A percentile compares a stretch with the other conserved stretches of the same genome.
These are phyloP conservation scores for Tubosaeta brunneosetosa DNA, from an alignment of 768 basidiomycete genomes.

Conservation along the genomic window DNA sequence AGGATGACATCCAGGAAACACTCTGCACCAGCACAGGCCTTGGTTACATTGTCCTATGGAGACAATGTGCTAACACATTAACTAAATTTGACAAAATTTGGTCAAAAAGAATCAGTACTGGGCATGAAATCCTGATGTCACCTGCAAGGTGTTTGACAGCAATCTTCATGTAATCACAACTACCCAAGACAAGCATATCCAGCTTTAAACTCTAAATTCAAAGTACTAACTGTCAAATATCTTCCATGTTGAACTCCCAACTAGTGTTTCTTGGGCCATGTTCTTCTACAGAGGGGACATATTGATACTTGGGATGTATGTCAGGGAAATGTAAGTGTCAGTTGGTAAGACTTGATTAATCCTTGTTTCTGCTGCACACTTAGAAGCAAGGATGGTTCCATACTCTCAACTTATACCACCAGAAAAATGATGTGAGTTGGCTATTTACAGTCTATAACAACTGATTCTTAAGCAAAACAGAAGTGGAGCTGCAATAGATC, in stretches of 20 bases:
- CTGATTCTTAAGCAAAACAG: too few species aligned
- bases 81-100: conserved; percentile 3
- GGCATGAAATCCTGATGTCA: conserved; percentile 8
- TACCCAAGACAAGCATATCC: not conserved
- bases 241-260: not conserved
- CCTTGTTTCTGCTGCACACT: not conserved
- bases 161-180: not conserved
- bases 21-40: conserved; percentile 7
- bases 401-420: not conserved
- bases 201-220: not conserved
- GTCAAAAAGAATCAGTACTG: not conserved
- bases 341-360: not conserved
- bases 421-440: not conserved
- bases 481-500: not conserved
- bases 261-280: not conserved
- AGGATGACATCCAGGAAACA: not conserved
- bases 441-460: too few species aligned
- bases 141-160: not conserved
- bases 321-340: not conserved
- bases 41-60: conserved; percentile 5
- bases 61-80: not conserved
- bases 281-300: not conserved
- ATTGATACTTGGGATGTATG: not conserved
- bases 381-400: not conserved
- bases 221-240: not conserved